Evolutionary conservation across 805 yeast species (phyloP), one percentile per base, ranked within the genome.

Genomic region (Sporopachydermia lactativora): DNA sequence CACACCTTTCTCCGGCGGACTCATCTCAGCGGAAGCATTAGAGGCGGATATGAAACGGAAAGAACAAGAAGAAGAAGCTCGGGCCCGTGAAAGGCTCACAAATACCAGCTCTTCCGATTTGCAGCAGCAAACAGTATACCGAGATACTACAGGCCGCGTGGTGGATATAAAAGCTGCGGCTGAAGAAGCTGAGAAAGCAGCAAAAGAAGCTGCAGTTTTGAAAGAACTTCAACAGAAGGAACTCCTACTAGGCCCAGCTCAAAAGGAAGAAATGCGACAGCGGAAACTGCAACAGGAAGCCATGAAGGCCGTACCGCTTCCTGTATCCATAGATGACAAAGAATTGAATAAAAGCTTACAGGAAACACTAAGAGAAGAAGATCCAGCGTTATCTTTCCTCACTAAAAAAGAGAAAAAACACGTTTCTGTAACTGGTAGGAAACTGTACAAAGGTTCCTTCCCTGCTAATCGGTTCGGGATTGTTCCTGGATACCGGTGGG

Each of bases 401-500:
- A 52, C 51, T 2, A 49, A 51, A 15, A 41, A 43, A 3, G 48
- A 48, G 19, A 50, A 45, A 39, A 45, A 39, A 18, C 48, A 34
- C 43, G 41, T 4, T 35, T 58, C 54, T 13, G 35, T 42, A 34
- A 57, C 58, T 1, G 84, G 85, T 0, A 54, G 81, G 36, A 75
- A 70, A 37, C 54, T 71, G 1, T 85, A 77, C 49, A 54, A 59
- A 18, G 77, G 78, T 0, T 47, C 65, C 0, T 72, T 58, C 41
- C 75, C 83, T 0, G 72, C 71, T 15, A 88, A 88, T 53, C 61
- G 97, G 43, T 88, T 83, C 57, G 70, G 70, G 2, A 76, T 88
- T 11, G 59, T 61, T 3, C 94, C 96, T 0, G 96, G 96, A 0
- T 64, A 65, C 47, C 64, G 83, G 43, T 88, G 97, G 97, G 95